Conservation (phyloP, 768 basidiomycete genomes). For the Agrocybe chaxingu region DNA sequence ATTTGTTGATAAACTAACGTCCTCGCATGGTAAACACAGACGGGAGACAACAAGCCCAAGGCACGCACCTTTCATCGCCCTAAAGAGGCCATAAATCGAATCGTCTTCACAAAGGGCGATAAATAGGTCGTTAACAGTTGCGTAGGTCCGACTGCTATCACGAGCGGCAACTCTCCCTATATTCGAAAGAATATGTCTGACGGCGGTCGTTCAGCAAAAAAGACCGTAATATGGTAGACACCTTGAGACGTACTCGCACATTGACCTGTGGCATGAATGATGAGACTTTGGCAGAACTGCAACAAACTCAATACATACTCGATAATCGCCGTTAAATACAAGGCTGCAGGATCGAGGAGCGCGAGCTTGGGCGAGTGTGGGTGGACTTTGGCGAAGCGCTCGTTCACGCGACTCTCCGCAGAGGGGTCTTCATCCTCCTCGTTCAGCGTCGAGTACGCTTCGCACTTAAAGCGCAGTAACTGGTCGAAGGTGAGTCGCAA, state of each 20-base stretch:
- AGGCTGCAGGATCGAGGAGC: constrained; percentile 74
- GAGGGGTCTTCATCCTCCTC: constrained; percentile 74
- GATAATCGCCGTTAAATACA: constrained; percentile 90
- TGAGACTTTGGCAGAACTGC: constrained; percentile 21
- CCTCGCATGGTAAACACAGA: constrained; percentile 11
- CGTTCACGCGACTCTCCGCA: constrained; percentile 59
- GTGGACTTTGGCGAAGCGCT: constrained; percentile 53
- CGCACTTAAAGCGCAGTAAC: constrained; percentile 83
- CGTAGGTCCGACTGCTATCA: constrained; percentile 76
- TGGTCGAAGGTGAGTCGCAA: constrained; percentile 25
- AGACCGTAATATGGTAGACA: constrained; percentile 5
- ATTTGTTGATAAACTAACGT: constrained; percentile 74
- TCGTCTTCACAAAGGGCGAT: constrained; percentile 89
- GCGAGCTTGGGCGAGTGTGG: constrained; percentile 48
- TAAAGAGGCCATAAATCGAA: constrained; percentile 80
- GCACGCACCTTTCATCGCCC: constrained; percentile 74
- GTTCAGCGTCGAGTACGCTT: constrained; percentile 83
- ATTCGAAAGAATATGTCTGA: constrained; percentile 79
- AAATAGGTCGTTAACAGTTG: constrained; percentile 80
- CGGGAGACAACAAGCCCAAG: constrained; percentile 17
- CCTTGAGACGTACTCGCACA: constrained; percentile 73
- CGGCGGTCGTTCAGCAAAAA: constrained; percentile 7
- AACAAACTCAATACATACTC: constrained; percentile 61
- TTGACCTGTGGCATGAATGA: constrained; percentile 47
- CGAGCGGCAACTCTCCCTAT: constrained; percentile 82